These are phyloP conservation scores for Umbelopsis sp. DNA, from an alignment of 192 early-diverging fungal genomes.

Conservation along the genomic window DNA sequence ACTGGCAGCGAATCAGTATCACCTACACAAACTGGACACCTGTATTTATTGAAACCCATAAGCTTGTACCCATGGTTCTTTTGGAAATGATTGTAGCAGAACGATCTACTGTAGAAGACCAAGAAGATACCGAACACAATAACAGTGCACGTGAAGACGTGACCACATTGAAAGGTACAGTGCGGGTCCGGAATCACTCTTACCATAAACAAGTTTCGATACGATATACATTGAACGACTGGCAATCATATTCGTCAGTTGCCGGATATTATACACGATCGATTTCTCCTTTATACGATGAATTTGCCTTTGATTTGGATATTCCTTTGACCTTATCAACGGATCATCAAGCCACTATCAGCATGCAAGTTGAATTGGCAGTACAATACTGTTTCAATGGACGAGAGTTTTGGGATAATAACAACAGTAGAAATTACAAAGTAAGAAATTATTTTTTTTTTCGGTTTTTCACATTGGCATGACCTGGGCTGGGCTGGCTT, in stretches of 20 bases:
- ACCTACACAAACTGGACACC: background rate
- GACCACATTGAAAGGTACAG: background rate
- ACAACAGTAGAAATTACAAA: constrained; percentile 83
- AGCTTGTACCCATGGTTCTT: background rate
- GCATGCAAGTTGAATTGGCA: constrained; percentile 59
- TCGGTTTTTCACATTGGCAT: background rate
- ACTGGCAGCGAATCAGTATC: constrained; percentile 7
- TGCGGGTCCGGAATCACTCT: constrained; percentile 80
- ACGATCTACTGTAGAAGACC: background rate
- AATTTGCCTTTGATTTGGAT: constrained; percentile 58
- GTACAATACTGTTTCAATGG: constrained; percentile 73
- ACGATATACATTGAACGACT: constrained; percentile 81
- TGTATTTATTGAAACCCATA: background rate
- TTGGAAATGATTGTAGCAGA: constrained; percentile 9
- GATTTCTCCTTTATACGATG: constrained; percentile 45
- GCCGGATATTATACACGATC: constrained; percentile 62
- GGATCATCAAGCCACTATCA: constrained; percentile 22
- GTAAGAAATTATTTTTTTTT: constrained; percentile 26
- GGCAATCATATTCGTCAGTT: constrained; percentile 70
- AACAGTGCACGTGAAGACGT: background rate
- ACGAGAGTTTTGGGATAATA: constrained; percentile 92
- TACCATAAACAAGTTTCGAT: constrained; percentile 81
- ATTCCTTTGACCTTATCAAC: constrained; percentile 68
- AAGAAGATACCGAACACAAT: constrained; percentile 1
- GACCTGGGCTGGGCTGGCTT: too few relatives aligned